Evolutionary conservation across 2,329 filamentous ascomycete genomes (phyloP).

Genomic region (Colletotrichum sp.): DNA sequence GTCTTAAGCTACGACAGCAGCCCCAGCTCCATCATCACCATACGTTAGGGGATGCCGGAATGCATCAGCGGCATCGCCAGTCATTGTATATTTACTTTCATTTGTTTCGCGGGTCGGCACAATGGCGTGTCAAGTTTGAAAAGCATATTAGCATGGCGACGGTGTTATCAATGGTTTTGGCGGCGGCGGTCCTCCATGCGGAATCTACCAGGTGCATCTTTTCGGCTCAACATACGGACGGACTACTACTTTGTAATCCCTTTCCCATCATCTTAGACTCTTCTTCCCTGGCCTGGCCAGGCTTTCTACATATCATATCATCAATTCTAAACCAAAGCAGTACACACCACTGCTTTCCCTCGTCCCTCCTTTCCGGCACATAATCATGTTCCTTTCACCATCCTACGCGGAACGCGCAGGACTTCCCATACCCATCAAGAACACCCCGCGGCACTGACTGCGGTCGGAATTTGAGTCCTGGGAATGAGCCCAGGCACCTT

Average conservation of each 20-base stretch:
- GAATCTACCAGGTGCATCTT: slow-evolving; percentile 5
- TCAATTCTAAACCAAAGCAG: background rate
- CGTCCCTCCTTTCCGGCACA: background rate
- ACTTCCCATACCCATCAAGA: background rate
- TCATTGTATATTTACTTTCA: slow-evolving; percentile 3
- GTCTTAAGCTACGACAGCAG: background rate
- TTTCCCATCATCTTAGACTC: background rate
- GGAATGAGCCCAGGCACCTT: slow-evolving; percentile 5
- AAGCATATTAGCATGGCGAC: slow-evolving; percentile 17
- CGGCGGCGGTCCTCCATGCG: background rate
- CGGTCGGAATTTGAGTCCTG: background rate
- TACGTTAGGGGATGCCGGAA: slow-evolving; percentile 31
- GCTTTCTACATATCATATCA: background rate
- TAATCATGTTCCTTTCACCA: background rate
- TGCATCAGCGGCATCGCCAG: background rate
- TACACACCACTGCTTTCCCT: background rate
- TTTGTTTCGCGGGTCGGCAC: background rate
- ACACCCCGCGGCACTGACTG: background rate
- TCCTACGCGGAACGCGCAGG: background rate
- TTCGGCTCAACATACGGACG: background rate
- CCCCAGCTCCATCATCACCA: slow-evolving; percentile 27
- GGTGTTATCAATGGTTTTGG: slow-evolving; percentile 3
- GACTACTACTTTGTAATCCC: slow-evolving; percentile 7
- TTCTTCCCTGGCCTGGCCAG: background rate
- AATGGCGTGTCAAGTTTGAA: background rate